Evolutionary conservation across 73 alveolate species (phyloP), one percentile per base, ranked within the genome.

Genomic region (Tetrahymena malaccensis): DNA sequence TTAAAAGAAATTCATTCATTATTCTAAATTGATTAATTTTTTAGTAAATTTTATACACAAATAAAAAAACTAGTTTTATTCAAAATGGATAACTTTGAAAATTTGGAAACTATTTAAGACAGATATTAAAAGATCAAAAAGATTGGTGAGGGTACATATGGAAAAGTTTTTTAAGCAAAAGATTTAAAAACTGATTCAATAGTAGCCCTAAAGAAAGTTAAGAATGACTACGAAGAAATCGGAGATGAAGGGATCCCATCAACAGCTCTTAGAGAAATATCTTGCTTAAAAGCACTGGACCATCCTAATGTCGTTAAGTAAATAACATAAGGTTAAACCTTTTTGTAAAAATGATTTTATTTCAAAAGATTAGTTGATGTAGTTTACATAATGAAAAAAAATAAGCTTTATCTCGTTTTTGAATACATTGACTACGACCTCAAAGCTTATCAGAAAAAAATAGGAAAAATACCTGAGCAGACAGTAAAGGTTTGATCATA

Each of bases 351-450:
- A 40, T 94, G 27, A 84, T 94, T 34, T 83, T 84, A n/a, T 34
- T 70, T 94, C 22, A 34, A 50, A 85, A 94, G 93, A 55, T 95
- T 95, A 11, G 37, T 22, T 27, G 43, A 70, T 11, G 89, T 70
- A 7, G 89, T 70, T 27, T 70, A 70, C 37, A 70, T 70, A 1
- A n/a, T 70, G 34, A 31, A 70, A 27, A 70, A 70, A 34, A 70
- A 70, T 70, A 70, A 70, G 37, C 85, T 93, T 37, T 97, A 97
- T 43, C 95, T 96, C 22, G 97, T 97, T 25, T 95, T 96, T 94
- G 99, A 98, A 93, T 95, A 97, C 55, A 98, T 98, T 98, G 99
- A 98, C 94, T 97, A 98, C 15, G 99, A 98, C 93, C 97, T 98
- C 5, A 96, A 70, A 70, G 89, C 89, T 2, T 31, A 70, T n/a